Conservation (phyloP, 1,284 basidiomycete species). For the Cryptococcus hybrid region DNA sequence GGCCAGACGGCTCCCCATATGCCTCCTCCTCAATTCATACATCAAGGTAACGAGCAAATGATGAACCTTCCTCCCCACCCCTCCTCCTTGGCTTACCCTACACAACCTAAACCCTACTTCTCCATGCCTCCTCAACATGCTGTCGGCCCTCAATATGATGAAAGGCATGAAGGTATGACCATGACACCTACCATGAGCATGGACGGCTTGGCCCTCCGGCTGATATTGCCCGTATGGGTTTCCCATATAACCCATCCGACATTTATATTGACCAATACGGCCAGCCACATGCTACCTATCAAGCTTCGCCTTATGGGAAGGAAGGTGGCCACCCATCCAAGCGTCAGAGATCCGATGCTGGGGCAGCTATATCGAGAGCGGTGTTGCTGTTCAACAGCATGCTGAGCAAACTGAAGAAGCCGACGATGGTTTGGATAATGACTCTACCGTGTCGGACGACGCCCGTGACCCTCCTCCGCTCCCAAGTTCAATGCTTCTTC, state of each 20-base stretch:
- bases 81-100: constrained; percentile 19
- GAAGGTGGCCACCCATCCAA: constrained; percentile 26
- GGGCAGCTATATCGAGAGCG: constrained; percentile 13
- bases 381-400: constrained; percentile 4
- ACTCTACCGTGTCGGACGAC: constrained; percentile 34
- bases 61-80: constrained; percentile 25
- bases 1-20: constrained; percentile 5
- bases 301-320: constrained; percentile 9
- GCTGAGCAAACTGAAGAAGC: constrained; percentile 8
- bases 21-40: constrained; percentile 29
- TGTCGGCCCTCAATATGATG: constrained; percentile 11
- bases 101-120: constrained; percentile 22
- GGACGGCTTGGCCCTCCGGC: constrained; percentile 29
- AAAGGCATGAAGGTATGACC: constrained; percentile 8
- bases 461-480: constrained; percentile 26
- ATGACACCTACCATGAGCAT: constrained; percentile 14
- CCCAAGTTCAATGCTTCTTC: constrained; percentile 58
- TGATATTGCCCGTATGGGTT: constrained; percentile 36
- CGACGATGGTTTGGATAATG: constrained; percentile 26
- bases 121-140: constrained; percentile 9
- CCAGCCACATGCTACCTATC: constrained; percentile 31
- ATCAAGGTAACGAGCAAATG: constrained; percentile 16
- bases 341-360: constrained; percentile 17
- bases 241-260: constrained; percentile 31
- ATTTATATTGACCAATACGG: constrained; percentile 46